Evolutionary conservation across 1,284 basidiomycete genomes (phyloP).

Genomic region (Polyporus tsugae): DNA sequence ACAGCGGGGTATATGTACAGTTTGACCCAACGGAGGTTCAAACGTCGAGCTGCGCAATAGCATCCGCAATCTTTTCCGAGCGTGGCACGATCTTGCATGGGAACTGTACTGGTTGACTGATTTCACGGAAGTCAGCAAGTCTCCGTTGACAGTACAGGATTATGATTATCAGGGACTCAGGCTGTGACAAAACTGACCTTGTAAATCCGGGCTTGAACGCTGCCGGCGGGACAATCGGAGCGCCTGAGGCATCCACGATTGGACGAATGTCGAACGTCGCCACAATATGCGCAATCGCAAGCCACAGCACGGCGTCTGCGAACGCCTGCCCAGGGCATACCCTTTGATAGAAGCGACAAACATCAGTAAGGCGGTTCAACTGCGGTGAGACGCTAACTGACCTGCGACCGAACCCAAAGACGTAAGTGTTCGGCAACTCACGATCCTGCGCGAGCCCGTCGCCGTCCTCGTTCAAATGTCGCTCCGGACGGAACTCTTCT

Average conservation of each 20-base stretch:
- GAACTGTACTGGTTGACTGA: conserved; percentile 24
- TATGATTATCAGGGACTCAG: neutral
- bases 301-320: conserved; percentile 39
- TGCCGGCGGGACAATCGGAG: conserved; percentile 32
- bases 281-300: conserved; percentile 37
- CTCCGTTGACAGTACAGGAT: neutral
- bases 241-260: conserved; percentile 33
- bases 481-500: conserved; percentile 39
- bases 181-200: conserved; percentile 18
- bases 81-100: conserved; percentile 22
- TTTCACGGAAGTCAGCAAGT: neutral
- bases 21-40: neutral
- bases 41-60: conserved; percentile 8
- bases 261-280: conserved; percentile 38
- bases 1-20: neutral
- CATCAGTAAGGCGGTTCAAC: neutral
- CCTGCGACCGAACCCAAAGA: conserved; percentile 41
- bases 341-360: conserved; percentile 14
- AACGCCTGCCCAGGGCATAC: conserved; percentile 41
- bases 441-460: neutral
- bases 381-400: conserved; percentile 22
- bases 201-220: conserved; percentile 32
- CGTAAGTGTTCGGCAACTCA: conserved; percentile 18
- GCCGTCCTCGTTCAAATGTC: conserved; percentile 33
- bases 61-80: conserved; percentile 12